Percentiles rank a stretch among this genome's conserved stretches.
Evolutionary conservation across 352 stramenopile genomes (phyloP).

Genomic region (Phytopythium boreale): DNA sequence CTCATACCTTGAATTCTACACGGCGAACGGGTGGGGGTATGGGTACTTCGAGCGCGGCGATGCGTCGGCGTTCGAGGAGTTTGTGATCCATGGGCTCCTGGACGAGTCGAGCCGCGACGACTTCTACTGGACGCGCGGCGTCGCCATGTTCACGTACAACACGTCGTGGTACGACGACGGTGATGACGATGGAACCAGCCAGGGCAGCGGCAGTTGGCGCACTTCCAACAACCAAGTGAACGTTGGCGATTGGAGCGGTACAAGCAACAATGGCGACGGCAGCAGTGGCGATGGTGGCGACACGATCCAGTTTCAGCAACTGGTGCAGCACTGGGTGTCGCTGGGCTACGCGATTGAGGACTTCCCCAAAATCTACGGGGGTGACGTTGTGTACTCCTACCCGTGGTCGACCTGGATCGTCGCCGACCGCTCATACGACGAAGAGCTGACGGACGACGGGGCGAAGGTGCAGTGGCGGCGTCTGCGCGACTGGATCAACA

Average conservation of each 20-base stretch:
- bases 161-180: neutral
- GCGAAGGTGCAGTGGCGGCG: slow-evolving; percentile 1
- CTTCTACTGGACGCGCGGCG: slow-evolving; percentile 7
- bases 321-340: slow-evolving; percentile 6
- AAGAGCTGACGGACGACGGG: neutral
- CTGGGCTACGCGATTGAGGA: neutral
- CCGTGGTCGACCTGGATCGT: neutral
- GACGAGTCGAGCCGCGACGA: neutral
- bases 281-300: neutral
- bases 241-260: neutral
- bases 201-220: neutral
- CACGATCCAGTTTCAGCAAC: neutral
- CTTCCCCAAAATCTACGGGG: neutral
- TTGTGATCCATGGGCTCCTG: slow-evolving; percentile 12
- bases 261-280: neutral
- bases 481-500: neutral
- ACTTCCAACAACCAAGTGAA: neutral
- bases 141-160: slow-evolving; percentile 9
- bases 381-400: neutral
- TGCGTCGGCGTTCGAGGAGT: slow-evolving; percentile 4
- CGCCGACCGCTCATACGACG: neutral
- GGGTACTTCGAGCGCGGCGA: slow-evolving; percentile 13
- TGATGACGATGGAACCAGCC: neutral
- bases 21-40: neutral
- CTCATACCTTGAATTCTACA: neutral